These are phyloP conservation scores for Ricinus communis DNA, from an alignment of 345 rosid genomes.

Conservation along the genomic window DNA sequence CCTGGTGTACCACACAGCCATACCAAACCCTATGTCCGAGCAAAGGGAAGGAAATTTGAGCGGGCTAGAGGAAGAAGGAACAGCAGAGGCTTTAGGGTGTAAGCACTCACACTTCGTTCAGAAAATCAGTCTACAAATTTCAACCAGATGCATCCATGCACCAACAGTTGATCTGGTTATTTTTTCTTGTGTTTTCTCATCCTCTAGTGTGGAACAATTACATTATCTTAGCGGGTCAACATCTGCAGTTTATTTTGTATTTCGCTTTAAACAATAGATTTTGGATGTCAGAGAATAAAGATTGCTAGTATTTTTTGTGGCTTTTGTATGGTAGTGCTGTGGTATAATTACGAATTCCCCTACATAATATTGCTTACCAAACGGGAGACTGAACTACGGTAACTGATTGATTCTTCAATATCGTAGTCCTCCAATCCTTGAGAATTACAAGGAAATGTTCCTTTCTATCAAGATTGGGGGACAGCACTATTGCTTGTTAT, in stretches of 20 bases:
- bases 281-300: neutral
- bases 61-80: conserved; percentile 35
- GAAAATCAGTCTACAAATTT: neutral
- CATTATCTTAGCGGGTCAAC: no score
- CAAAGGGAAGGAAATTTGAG: conserved; percentile 40
- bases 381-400: neutral
- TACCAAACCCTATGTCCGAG: conserved; percentile 31
- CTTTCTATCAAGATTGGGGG: no score
- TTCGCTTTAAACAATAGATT: conserved; percentile 3
- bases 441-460: no score
- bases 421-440: no score
- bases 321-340: neutral
- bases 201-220: neutral
- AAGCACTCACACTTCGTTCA: neutral
- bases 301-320: neutral
- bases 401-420: neutral
- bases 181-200: neutral
- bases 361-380: neutral
- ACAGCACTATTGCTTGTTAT: no score
- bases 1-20: conserved; percentile 42
- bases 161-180: neutral
- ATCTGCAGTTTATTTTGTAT: conserved; percentile 7
- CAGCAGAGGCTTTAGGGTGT: conserved; percentile 34
- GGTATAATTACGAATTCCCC: neutral
- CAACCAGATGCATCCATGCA: neutral